phyloP scores from a whole-genome alignment of 495 filamentous ascomycete genomes.

The Aspergillus carlsbadensis region DNA sequence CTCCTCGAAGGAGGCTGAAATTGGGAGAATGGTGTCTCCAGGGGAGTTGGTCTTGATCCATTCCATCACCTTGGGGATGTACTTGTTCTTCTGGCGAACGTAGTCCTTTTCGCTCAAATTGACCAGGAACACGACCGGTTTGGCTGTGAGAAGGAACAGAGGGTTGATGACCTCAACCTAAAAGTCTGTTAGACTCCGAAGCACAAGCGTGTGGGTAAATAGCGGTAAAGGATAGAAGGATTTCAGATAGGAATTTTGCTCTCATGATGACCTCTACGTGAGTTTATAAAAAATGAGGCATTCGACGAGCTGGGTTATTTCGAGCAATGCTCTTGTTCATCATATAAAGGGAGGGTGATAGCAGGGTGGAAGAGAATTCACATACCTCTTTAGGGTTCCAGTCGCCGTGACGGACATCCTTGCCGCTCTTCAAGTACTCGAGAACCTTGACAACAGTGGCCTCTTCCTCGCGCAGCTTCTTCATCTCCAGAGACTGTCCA shows the following conservation, averaged over 20 bases:
- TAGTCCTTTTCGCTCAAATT: constrained; percentile 98
- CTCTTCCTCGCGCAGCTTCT: constrained; percentile 94
- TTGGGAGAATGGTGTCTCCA: constrained; percentile 86
- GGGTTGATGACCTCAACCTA: constrained; percentile 98
- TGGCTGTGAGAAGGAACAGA: constrained; percentile 90
- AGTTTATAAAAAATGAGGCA: constrained; percentile 55
- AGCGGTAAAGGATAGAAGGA: constrained; percentile 19
- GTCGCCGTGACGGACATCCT: constrained; percentile 86
- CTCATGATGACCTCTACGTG: constrained; percentile 80
- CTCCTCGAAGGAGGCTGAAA: constrained; percentile 91
- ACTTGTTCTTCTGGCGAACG: constrained; percentile 99
- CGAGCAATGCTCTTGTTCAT: constrained; percentile 99
- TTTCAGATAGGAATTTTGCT: constrained; percentile 63
- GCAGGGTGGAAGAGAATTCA: constrained; percentile 20
- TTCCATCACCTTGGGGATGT: constrained; percentile 85
- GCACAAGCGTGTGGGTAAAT: constrained; percentile 1
- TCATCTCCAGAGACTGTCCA: constrained; percentile 96
- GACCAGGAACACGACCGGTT: constrained; percentile 95
- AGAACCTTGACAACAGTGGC: constrained; percentile 87
- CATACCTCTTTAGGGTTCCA: constrained; percentile 97
- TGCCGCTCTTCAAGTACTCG: constrained; percentile 75
- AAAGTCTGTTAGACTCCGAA: constrained; percentile 7
- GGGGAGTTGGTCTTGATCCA: constrained; percentile 90
- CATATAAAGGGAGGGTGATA: constrained; percentile 51
- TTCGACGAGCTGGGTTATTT: constrained; percentile 98